Evolutionary conservation across 345 rosid species (phyloP).

Genomic region (Litchi chinensis): DNA sequence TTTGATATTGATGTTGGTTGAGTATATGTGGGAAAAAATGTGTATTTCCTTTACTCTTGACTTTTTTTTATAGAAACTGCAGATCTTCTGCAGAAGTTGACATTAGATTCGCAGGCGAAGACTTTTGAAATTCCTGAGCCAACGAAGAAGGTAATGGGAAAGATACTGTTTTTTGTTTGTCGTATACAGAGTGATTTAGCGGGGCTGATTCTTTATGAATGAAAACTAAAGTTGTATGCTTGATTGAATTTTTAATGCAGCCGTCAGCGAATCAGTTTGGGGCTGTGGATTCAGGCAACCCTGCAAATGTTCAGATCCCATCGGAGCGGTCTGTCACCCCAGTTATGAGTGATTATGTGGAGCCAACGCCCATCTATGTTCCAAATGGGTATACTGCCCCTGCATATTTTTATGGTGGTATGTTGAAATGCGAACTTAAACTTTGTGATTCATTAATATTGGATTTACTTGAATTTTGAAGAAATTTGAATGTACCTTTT

Average conservation of each 20-base stretch:
- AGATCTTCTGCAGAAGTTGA: constrained; percentile 75
- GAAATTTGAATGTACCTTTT: neutral
- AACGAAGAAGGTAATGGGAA: constrained; percentile 60
- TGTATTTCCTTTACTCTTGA: constrained; percentile 52
- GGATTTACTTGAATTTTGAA: neutral
- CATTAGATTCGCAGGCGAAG: constrained; percentile 69
- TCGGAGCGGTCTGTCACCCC: constrained; percentile 72
- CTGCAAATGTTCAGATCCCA: constrained; percentile 60
- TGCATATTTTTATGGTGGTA: constrained; percentile 61
- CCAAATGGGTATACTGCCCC: constrained; percentile 57
- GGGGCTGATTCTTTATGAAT: neutral
- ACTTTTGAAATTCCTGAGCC: constrained; percentile 71
- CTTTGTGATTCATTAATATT: neutral
- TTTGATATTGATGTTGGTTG: neutral
- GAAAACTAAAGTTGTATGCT: neutral
- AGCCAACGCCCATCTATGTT: constrained; percentile 65
- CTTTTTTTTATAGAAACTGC: constrained; percentile 57
- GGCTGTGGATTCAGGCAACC: constrained; percentile 47
- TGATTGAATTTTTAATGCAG: constrained; percentile 32
- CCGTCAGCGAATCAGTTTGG: constrained; percentile 67
- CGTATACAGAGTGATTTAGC: neutral
- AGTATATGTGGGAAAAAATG: neutral
- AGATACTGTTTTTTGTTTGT: neutral
- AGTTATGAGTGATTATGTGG: constrained; percentile 50
- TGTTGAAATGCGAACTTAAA: constrained; percentile 1